Evolutionary conservation across 2,329 filamentous ascomycete genomes (phyloP).

Genomic region (Claviceps maximensis): DNA sequence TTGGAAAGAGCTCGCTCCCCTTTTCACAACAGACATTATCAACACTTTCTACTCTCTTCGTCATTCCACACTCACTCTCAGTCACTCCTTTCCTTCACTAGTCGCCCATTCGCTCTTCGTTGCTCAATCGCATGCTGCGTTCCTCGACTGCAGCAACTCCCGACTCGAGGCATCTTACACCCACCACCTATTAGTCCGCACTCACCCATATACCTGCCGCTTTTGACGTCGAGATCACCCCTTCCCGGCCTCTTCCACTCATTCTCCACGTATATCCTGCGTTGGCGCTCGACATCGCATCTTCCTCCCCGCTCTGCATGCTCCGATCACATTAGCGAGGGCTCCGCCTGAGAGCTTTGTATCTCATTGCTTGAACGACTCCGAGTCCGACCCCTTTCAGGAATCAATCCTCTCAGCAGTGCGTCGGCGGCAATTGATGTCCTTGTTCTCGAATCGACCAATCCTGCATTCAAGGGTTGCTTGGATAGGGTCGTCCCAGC

Average conservation of each 20-base stretch:
- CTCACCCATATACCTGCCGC: neutral
- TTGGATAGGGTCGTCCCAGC: neutral
- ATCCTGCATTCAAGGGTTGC: constrained; percentile 1
- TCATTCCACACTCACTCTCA: constrained; percentile 18
- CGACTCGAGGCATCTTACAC: neutral
- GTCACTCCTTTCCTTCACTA: constrained; percentile 25
- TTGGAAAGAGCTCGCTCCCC: constrained; percentile 7
- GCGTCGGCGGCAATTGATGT: constrained; percentile 8
- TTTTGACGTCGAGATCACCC: neutral
- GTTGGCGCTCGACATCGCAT: constrained; percentile 4
- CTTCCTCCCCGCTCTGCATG: constrained; percentile 19
- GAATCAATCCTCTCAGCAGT: constrained; percentile 15
- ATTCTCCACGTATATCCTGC: constrained; percentile 2
- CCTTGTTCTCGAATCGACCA: neutral
- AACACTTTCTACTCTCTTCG: constrained; percentile 15
- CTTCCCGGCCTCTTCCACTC: neutral
- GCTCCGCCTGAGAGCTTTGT: constrained; percentile 19
- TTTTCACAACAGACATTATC: constrained; percentile 19
- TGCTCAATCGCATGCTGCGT: constrained; percentile 9
- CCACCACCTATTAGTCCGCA: no score
- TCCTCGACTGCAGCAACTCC: constrained; percentile 6
- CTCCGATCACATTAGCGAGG: constrained; percentile 18
- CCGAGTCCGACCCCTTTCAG: neutral
- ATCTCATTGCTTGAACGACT: neutral
- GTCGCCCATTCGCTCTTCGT: neutral